Evolutionary conservation across 768 basidiomycete genomes (phyloP), one percentile per base, ranked within the genome.

Genomic region (Tubosaeta sp.): DNA sequence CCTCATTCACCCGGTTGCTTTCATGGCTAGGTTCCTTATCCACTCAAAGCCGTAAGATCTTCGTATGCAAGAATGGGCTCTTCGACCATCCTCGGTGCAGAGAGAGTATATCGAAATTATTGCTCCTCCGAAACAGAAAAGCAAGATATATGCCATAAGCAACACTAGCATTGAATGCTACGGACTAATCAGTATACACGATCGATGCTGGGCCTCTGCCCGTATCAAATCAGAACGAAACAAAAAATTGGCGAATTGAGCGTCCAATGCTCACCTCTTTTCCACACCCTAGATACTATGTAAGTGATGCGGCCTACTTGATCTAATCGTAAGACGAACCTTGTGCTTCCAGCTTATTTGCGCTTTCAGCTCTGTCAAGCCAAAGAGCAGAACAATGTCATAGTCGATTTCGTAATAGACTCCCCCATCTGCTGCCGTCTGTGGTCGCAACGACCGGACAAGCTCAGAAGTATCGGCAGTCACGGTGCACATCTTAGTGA

Each of bases 291-390:
- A 40, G 16, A 35, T 11, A 9, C 16, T 1, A 14, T 19, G n/a
- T 21, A 4, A 47, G 36, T 19, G 9, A 9, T 34, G 2, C 13
- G 21, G 35, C 3, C 16, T 9, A 12, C 16, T 6, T 2, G 4
- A 44, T 10, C 7, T 11, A 4, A 44, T 21, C 11, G 29, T 4
- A 11, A 16, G 24, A 52, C 55, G 35, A 13, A 60, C 61, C 58
- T 25, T 30, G 19, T 77, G 67, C n/a, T 57, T 58, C 77, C 77
- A 79, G 6, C 66, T 58, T 29, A 76, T 68, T 29, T 76, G 72
- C 0, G 76, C 78, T 56, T 74, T 73, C 36, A 78, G 49, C 46
- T 79, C 77, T 0, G 76, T 73, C 5, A 69, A 48, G 0, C 76
- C 77, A 45, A 76, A 73, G 7, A 68, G 60, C 19, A 79, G 45